These are phyloP conservation scores for Nicotiana attenuata DNA, from an alignment of 257 asterid species.

Conservation along the genomic window DNA sequence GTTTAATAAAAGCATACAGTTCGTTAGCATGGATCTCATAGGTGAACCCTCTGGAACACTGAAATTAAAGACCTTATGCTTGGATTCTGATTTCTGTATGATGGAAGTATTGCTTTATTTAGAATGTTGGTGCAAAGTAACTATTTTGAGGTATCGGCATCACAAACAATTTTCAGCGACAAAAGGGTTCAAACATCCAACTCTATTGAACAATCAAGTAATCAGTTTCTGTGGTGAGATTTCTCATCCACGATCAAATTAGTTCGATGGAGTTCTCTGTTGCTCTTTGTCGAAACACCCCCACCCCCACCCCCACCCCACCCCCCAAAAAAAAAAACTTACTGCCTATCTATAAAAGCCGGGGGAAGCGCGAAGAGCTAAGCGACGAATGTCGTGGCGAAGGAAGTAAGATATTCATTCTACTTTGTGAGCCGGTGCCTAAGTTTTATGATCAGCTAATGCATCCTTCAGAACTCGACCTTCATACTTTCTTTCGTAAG, in stretches of 20 bases:
- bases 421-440: background rate
- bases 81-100: background rate
- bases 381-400: background rate
- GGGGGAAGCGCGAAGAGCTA: background rate
- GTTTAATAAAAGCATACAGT: conserved; percentile 11
- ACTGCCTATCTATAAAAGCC: background rate
- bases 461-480: background rate
- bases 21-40: background rate
- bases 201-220: background rate
- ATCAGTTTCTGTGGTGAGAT: background rate
- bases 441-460: background rate
- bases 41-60: background rate
- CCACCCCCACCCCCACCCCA: background rate
- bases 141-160: background rate
- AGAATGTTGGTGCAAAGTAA: background rate
- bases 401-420: background rate
- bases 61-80: background rate
- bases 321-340: background rate
- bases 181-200: background rate
- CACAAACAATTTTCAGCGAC: background rate
- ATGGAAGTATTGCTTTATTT: background rate
- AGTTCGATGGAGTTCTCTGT: background rate
- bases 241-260: background rate
- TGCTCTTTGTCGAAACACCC: too few relatives aligned
- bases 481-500: background rate